Percentiles rank a stretch among this genome's conserved stretches.
Evolutionary conservation across 2,329 filamentous ascomycete species (phyloP).

Genomic region (Colletotrichum camelliae): DNA sequence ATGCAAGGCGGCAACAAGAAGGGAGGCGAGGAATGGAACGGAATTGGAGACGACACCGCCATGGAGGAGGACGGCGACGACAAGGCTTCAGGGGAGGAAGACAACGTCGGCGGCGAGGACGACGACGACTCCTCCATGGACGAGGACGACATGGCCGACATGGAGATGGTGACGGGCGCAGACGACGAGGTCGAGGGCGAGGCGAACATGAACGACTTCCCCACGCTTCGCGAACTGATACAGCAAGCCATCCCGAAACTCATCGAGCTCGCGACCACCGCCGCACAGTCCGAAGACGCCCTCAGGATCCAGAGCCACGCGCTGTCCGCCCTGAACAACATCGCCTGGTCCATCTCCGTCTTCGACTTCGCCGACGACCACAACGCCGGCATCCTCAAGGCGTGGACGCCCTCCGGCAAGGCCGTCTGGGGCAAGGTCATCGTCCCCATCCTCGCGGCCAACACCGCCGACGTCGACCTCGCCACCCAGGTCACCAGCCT

Average conservation of each 20-base stretch:
- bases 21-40: constrained; percentile 44
- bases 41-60: constrained; percentile 41
- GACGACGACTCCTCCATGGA: constrained; percentile 57
- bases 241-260: constrained; percentile 53
- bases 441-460: constrained; percentile 60
- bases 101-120: constrained; percentile 41
- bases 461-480: constrained; percentile 66
- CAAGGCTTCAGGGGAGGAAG: constrained; percentile 38
- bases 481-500: constrained; percentile 69
- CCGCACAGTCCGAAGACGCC: constrained; percentile 44
- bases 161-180: constrained; percentile 66
- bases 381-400: constrained; percentile 55
- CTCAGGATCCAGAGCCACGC: constrained; percentile 57
- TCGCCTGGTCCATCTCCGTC: constrained; percentile 69
- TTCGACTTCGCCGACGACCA: constrained; percentile 62
- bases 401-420: constrained; percentile 60
- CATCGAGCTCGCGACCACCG: constrained; percentile 49
- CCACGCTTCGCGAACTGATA: constrained; percentile 56
- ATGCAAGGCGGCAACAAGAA: constrained; percentile 42
- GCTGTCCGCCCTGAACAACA: constrained; percentile 68
- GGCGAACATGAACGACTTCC: constrained; percentile 54
- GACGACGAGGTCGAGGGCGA: constrained; percentile 48
- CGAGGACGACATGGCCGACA: constrained; percentile 65
- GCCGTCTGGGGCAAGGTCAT: constrained; percentile 64
- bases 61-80: constrained; percentile 40